phyloP scores from a whole-genome alignment of 306 rosid species.

The Quillaja saponaria region DNA sequence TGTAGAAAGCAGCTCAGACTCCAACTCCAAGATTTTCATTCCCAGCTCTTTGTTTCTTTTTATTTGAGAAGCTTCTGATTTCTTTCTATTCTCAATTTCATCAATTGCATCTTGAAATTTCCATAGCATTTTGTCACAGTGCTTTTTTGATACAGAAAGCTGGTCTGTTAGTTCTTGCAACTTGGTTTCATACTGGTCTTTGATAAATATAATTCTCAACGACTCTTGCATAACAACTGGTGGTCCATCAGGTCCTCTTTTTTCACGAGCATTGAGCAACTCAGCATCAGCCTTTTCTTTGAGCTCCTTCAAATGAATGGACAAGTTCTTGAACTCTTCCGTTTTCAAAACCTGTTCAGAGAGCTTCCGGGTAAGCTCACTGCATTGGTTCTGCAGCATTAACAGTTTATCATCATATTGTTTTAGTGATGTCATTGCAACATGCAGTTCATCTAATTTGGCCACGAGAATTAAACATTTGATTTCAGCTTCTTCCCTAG shows the following conservation, averaged over 20 bases:
- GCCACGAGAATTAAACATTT: slow-evolving; percentile 60
- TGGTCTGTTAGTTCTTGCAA: slow-evolving; percentile 87
- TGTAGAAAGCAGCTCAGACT: slow-evolving; percentile 70
- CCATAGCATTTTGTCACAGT: slow-evolving; percentile 87
- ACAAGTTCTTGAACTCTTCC: slow-evolving; percentile 89
- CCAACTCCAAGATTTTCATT: slow-evolving; percentile 78
- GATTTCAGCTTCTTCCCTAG: slow-evolving; percentile 77
- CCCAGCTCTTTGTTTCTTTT: slow-evolving; percentile 85
- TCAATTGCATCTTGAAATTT: slow-evolving; percentile 84
- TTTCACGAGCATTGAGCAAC: slow-evolving; percentile 59
- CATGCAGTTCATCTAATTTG: slow-evolving; percentile 65
- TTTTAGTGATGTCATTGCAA: slow-evolving; percentile 52
- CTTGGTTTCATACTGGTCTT: slow-evolving; percentile 93
- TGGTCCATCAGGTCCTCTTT: slow-evolving; percentile 74
- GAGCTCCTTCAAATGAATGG: slow-evolving; percentile 90
- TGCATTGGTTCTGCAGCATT: slow-evolving; percentile 57
- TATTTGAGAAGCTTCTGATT: slow-evolving; percentile 65
- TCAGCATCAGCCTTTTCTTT: slow-evolving; percentile 87
- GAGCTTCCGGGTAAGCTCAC: slow-evolving; percentile 66
- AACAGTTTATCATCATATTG: slow-evolving; percentile 54
- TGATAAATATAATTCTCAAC: slow-evolving; percentile 91
- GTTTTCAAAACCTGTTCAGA: slow-evolving; percentile 87
- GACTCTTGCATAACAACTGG: slow-evolving; percentile 79
- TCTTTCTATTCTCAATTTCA: slow-evolving; percentile 74
- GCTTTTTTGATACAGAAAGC: slow-evolving; percentile 79